Base-by-base conservation (phyloP, 345 rosid species). In the Linum tenue region DNA sequence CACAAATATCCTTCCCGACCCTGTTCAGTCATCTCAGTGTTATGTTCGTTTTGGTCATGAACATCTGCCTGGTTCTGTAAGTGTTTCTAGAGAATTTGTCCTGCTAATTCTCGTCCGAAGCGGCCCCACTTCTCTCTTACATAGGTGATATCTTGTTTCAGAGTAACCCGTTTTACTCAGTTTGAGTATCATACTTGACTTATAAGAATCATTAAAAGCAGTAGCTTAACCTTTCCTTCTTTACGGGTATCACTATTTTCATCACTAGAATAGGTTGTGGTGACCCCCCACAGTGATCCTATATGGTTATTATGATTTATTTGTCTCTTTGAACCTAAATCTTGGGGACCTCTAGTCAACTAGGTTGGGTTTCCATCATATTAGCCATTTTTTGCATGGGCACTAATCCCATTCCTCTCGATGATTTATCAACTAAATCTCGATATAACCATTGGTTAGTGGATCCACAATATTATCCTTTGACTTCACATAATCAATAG, bases 381-480 rank as follows among this genome's bases (percentile, higher is more conserved):
- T 11, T 2, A n/a, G 2, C 10, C 37, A 11, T n/a, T 8, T 1
- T 11, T n/a, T n/a, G 0, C 37, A 1, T 5, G 37, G 59, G 37
- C 59, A 11, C n/a, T 15, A 56, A n/a, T 56, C 63, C 6, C 63
- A 60, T 60, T 60, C 63, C 41, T 7, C 35, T 5, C 1, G 41
- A 1, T 31, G 37, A 35, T 16, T 16, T 60, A 2, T 36, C 5
- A 9, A 60, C 41, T 9, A 3, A 3, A 1, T 60, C 63, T 60
- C 63, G 36, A 5, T 31, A 31, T 36, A 60, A 14, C 5, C 63
- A 31, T 60, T 60, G 12, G 63, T 60, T 3, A 60, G 42, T 16
- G 39, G 63, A 60, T 60, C 63, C 42, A 4, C 39, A 5, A 60
- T 17, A 16, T 60, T 60, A 60, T 60, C 39, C 38, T 36, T 60